phyloP scores from a whole-genome alignment of 2,329 filamentous ascomycete species.

The Aspergillus neotritici region DNA sequence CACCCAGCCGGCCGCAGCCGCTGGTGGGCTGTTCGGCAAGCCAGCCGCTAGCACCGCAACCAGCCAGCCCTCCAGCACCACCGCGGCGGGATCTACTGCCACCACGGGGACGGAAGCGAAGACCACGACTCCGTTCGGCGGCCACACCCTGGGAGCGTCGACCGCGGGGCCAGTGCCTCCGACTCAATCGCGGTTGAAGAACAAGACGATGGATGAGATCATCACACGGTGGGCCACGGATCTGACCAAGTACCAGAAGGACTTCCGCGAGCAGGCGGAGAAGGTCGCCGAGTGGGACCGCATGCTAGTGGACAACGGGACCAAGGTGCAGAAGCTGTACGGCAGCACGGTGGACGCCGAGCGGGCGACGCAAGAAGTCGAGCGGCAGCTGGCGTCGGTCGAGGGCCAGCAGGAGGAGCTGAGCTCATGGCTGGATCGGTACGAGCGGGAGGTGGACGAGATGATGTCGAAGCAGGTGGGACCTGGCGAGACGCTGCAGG shows the following conservation, averaged over 20 bases:
- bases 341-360: conserved; percentile 90
- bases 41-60: conserved; percentile 20
- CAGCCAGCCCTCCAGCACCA: conserved; percentile 17
- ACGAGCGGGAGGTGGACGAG: conserved; percentile 85
- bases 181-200: conserved; percentile 79
- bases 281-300: conserved; percentile 89
- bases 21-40: conserved; percentile 22
- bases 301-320: conserved; percentile 84
- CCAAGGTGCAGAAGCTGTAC: conserved; percentile 91
- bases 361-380: conserved; percentile 85
- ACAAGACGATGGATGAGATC: conserved; percentile 99
- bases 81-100: conserved; percentile 30
- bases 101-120: conserved; percentile 29
- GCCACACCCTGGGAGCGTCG: conserved; percentile 56
- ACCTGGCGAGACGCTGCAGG: conserved; percentile 68
- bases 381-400: conserved; percentile 80
- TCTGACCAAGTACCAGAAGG: conserved; percentile 91
- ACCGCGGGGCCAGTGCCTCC: conserved; percentile 76
- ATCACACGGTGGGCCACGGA: conserved; percentile 96
- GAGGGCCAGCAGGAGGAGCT: conserved; percentile 92
- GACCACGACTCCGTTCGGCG: conserved; percentile 26
- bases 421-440: conserved; percentile 78
- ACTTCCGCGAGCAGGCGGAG: conserved; percentile 84
- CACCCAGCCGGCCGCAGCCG: conserved; percentile 15
- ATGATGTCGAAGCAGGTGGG: conserved; percentile 76